These are phyloP conservation scores for Lachancea kluyveri DNA, from an alignment of 805 yeast species.

Conservation along the genomic window DNA sequence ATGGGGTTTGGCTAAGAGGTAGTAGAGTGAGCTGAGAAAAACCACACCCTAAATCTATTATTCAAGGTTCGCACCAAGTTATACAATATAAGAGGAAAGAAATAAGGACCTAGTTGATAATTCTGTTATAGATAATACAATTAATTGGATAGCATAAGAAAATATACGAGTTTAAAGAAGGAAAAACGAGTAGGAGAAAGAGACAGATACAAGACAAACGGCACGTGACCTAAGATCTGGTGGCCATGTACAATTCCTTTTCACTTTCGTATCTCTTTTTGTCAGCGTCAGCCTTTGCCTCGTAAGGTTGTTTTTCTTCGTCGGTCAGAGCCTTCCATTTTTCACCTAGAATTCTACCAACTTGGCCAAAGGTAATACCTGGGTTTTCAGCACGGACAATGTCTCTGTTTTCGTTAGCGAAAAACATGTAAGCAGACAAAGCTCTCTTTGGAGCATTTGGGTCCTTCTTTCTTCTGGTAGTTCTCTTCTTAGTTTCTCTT, in stretches of 20 bases:
- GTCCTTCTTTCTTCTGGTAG: constrained; percentile 52
- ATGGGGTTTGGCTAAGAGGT: background rate
- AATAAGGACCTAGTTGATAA: too few relatives aligned
- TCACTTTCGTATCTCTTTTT: constrained; percentile 96
- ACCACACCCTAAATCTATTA: too few relatives aligned
- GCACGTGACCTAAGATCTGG: constrained; percentile 38
- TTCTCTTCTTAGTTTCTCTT: constrained; percentile 33
- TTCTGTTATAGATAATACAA: constrained; percentile 4
- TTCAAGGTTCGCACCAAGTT: too few relatives aligned
- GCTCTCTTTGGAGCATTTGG: constrained; percentile 99
- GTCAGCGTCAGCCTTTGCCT: constrained; percentile 88
- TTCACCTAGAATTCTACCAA: constrained; percentile 92
- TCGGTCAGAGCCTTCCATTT: constrained; percentile 88
- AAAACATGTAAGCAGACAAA: constrained; percentile 97
- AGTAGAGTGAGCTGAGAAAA: too few relatives aligned
- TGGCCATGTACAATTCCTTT: constrained; percentile 75
- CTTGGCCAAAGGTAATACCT: constrained; percentile 91
- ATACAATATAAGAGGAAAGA: too few relatives aligned
- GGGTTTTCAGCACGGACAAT: constrained; percentile 94
- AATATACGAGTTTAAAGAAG: background rate
- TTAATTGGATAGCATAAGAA: background rate
- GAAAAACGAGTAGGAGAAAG: background rate
- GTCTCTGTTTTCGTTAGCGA: constrained; percentile 97
- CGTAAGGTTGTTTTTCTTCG: constrained; percentile 85
- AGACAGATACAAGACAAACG: too few relatives aligned